Percentiles rank a stretch among this genome's conserved stretches.
Evolutionary conservation across 2,329 filamentous ascomycete species (phyloP).

Genomic region (Teratosphaeria epicoccoides): DNA sequence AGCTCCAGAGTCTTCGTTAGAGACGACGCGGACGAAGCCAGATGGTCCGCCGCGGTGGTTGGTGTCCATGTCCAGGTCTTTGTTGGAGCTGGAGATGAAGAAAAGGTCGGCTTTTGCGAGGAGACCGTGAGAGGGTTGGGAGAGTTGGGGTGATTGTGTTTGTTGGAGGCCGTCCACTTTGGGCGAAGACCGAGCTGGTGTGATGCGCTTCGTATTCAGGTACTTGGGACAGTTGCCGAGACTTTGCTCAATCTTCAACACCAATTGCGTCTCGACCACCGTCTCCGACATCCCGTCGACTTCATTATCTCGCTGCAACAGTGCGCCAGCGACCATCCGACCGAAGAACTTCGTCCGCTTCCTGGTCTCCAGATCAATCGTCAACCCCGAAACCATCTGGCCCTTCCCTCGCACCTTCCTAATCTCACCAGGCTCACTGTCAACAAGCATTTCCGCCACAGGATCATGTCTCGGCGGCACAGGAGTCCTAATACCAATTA

Average conservation of each 20-base stretch:
- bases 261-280: conserved; percentile 43
- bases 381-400: conserved; percentile 51
- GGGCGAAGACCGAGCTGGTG: conserved; percentile 44
- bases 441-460: conserved; percentile 54
- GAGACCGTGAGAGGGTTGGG: conserved; percentile 46
- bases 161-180: conserved; percentile 36
- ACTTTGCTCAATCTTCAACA: conserved; percentile 59
- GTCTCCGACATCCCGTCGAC: conserved; percentile 19
- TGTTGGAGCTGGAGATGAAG: conserved; percentile 61
- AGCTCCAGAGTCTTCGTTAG: conserved; percentile 37
- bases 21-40: conserved; percentile 62
- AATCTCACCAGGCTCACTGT: conserved; percentile 34
- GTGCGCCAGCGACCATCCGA: conserved; percentile 53
- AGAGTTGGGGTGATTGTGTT: conserved; percentile 31
- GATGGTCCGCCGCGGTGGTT: conserved; percentile 67
- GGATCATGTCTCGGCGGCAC: conserved; percentile 58
- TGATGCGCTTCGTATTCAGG: conserved; percentile 60
- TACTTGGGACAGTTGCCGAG: conserved; percentile 83
- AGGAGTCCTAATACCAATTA: conserved; percentile 53
- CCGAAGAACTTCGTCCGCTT: conserved; percentile 67
- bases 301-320: conserved; percentile 30
- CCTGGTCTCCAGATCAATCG: conserved; percentile 54
- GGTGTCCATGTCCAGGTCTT: conserved; percentile 61
- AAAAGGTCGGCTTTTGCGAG: conserved; percentile 60
- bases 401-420: conserved; percentile 29